Evolutionary conservation across 2,329 filamentous ascomycete genomes (phyloP), one percentile per base, ranked within the genome.

Genomic region (Huntiella abstrusa): DNA sequence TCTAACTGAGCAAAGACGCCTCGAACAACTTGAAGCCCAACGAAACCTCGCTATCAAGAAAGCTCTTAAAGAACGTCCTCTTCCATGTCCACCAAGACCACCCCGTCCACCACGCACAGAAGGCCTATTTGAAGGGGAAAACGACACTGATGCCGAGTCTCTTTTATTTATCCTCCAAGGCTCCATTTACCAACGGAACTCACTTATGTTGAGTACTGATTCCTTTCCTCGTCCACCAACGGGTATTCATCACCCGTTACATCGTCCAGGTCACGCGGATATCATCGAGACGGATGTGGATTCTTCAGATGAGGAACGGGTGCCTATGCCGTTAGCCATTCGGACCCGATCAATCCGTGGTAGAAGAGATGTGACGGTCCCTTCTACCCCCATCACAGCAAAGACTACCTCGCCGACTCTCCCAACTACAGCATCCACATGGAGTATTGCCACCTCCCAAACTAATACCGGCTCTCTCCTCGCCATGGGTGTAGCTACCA

Each of bases 41-140:
- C 47, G 47, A 10, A 35, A 45, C 12, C 12, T 49, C 15, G 47
- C 42, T 15, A 37, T 49, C 17, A 42, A 49, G 39, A 39, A 41
- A 22, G 47, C 47, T 10, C 8, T 41, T 5, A 6, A 43, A 19
- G 32, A 33, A 5, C 41, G 41, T 17, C 41, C 41, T n/a, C 41
- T 43, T 12, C 41, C 41, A 8, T 8, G 28, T 13, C 41, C 41
- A 11, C 41, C 41, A 11, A 41, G 33, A 6, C 47, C 42, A 3
- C 15, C 42, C 5, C 37, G n/a, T 5, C 32, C 43, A 11, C 41
- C 34, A 8, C 33, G 42, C 16, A 44, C 41, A 10, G 41, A 45
- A 28, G 41, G 41, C 32, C 13, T 43, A 22, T 38, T 37, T 6
- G 19, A 41, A 22, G 41, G 17, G 12, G 37, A 41, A 4, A 37